Percentiles rank a stretch among this genome's conserved stretches.
phyloP scores from a whole-genome alignment of 305 asterid species.

The Fraxinus sp. region DNA sequence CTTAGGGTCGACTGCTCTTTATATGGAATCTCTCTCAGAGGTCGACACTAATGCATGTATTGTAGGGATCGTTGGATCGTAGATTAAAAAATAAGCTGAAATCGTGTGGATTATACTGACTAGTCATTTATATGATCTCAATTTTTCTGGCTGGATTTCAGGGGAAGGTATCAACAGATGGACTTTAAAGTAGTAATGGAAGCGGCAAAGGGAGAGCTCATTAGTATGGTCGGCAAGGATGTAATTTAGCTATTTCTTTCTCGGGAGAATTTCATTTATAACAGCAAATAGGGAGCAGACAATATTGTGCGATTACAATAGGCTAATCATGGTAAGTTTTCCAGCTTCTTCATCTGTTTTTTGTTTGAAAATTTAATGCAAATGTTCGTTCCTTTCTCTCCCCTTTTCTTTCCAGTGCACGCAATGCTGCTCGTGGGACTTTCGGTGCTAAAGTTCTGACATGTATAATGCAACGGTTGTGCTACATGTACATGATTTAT shows the following conservation, averaged over 20 bases:
- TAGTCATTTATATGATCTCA: not conserved
- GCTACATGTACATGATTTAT: not conserved
- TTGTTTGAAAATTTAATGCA: not conserved
- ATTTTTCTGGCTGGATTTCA: slow-evolving; percentile 34
- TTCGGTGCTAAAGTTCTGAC: not conserved
- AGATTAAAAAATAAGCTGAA: not conserved
- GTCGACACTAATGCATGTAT: not conserved
- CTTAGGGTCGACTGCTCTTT: not conserved
- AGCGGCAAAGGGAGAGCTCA: slow-evolving; percentile 80
- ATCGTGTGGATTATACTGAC: not conserved
- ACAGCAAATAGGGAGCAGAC: not conserved
- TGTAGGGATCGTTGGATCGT: not conserved
- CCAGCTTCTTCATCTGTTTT: not conserved
- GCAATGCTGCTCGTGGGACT: not conserved
- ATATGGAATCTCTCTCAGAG: not conserved
- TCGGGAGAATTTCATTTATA: not conserved
- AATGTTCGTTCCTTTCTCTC: not conserved
- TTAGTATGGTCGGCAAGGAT: slow-evolving; percentile 53
- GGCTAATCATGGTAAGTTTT: not conserved
- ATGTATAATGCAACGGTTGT: not conserved
- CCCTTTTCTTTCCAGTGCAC: not conserved
- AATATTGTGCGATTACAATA: not conserved
- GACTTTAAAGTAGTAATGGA: slow-evolving; percentile 81
- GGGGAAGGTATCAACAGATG: slow-evolving; percentile 79
- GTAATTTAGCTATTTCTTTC: slow-evolving; percentile 21